Percentiles rank a stretch among this genome's conserved stretches.
Evolutionary conservation across 2,329 filamentous ascomycete species (phyloP).

Genomic region (Trichoderma sp.): DNA sequence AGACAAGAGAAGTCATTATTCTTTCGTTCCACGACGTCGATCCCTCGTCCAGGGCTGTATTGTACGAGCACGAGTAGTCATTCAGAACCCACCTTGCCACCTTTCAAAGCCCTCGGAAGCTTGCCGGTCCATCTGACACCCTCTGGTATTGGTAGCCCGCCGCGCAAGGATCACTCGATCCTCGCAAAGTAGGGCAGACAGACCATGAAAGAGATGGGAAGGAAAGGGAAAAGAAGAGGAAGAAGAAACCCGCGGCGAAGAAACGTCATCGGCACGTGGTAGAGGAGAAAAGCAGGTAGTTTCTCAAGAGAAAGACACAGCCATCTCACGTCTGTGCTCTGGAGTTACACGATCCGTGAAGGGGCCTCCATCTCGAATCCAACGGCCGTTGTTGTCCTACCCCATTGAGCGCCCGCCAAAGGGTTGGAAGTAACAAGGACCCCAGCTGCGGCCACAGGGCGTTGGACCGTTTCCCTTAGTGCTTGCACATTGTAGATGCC

Average conservation of each 20-base stretch:
- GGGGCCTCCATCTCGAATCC: background rate
- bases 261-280: constrained; percentile 13
- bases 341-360: constrained; percentile 7
- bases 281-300: background rate
- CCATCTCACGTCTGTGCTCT: constrained; percentile 7
- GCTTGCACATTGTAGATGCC: background rate
- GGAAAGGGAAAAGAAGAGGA: background rate
- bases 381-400: background rate
- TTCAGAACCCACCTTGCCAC: background rate
- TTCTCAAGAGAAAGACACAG: background rate
- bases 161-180: constrained; percentile 1
- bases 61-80: background rate
- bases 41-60: background rate
- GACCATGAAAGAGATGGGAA: background rate
- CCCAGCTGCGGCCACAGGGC: background rate
- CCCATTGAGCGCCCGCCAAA: background rate
- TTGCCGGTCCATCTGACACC: background rate
- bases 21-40: background rate
- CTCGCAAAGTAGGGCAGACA: background rate
- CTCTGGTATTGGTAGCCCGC: background rate
- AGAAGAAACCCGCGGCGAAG: background rate
- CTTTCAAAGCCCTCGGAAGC: background rate
- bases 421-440: background rate
- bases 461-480: background rate
- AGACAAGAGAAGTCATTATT: background rate